Base-by-base conservation (phyloP, 305 asterid species). In the Fraxinus nigra region DNA sequence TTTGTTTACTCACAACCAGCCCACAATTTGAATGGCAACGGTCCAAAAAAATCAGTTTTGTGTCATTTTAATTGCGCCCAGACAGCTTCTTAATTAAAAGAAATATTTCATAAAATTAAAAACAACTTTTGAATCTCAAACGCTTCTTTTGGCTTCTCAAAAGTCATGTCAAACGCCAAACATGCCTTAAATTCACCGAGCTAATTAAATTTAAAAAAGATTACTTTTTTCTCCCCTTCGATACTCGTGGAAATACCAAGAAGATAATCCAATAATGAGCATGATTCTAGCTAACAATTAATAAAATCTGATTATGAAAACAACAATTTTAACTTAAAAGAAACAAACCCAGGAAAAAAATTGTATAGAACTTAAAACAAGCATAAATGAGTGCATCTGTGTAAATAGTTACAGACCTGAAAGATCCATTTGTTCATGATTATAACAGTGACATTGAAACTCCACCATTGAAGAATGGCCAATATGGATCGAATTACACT, bases 341-440 rank as follows among this genome's bases (percentile, higher is more conserved):
- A 7, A 34, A 9, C 51, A 54, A 7, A 33, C 18, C 33, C 81
- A 84, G 20, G 75, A 54, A 61, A 77, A 76, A 86, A 63, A 18
- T 28, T 28, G 48, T 3, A 75, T 34, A 5, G 13, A 38, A 22
- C 35, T 28, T 65, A 26, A 14, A 65, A 32, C 63, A 43, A 10
- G 24, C 70, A 3, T 0, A 79, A 56, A 70, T n/a, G 16, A 67
- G 5, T 7, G 51, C 14, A 73, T 73, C 48, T 26, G 34, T 51
- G 38, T 33, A 30, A 67, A 20, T 13, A 81, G 54, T 84, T 70
- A 61, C 80, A 11, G 35, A 92, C 98, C 98, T 94, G 98, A 83
- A 94, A 94, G 97, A 94, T 94, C 98, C 98, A 94, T 84, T 94
- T 94, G 85, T 94, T 94, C 92, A 92, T 90, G 90, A 92, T 94